Evolutionary conservation across 352 stramenopile species (phyloP), one percentile per base, ranked within the genome.

Genomic region (Globisporangium yorkense): DNA sequence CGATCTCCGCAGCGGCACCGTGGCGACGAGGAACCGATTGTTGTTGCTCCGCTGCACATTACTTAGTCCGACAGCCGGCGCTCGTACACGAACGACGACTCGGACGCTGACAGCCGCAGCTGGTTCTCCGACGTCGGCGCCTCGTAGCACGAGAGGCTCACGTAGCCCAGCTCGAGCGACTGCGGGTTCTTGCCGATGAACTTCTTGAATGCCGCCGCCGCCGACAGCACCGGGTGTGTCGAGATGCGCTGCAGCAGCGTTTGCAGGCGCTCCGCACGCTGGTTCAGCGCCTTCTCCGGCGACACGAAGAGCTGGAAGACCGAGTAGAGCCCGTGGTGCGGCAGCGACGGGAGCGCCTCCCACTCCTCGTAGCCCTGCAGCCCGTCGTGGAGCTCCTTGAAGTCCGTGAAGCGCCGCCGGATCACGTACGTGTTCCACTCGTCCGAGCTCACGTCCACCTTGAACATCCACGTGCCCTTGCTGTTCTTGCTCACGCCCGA

Each of bases 171-270:
- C 51, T 88, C 77, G 35, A 72, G 69, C 49, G 69, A 78, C 44
- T 77, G 79, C n/a, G 80, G 80, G 56, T 85, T 88, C 65, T 84
- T 88, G 63, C 80, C 80, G 33, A 88, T 77, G 56, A 89, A 89
- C 21, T 72, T 65, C 55, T 61, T 70, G 60, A 88, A 89, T 3
- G 66, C 63, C 21, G 57, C 35, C 35, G 68, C 72, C 41, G 66
- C 71, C 18, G 66, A 68, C 12, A 89, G 66, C 52, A 69, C 49
- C 54, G 80, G 75, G 61, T 88, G 72, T 31, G 66, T 65, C 53
- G 78, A 80, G 54, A 88, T 80, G 59, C 70, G 71, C 56, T 87
- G 59, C 44, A 89, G 70, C 29, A 89, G 47, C 55, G 80, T 62
- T 57, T 89, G 74, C 21, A 89, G 69, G 40, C 65, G 66, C 48